Percentiles rank a stretch among this genome's conserved stretches.
Conservation (phyloP, 192 early-diverging fungal species). For the Podila horticola region DNA sequence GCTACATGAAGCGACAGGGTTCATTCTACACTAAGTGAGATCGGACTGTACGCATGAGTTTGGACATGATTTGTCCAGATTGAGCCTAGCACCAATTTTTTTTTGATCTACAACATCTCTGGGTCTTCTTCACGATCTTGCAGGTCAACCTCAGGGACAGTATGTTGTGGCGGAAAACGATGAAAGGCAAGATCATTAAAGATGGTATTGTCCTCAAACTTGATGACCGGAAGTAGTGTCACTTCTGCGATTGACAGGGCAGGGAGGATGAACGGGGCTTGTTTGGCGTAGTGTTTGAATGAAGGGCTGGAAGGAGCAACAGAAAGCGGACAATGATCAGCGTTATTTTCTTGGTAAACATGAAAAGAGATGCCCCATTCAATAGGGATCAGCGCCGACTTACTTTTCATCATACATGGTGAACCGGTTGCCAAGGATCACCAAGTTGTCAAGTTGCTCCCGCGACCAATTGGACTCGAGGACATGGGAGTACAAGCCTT, state of each 20-base stretch:
- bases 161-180: slow-evolving; percentile 12
- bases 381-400: not conserved
- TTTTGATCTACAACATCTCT: slow-evolving; percentile 15
- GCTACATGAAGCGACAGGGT: too few species aligned
- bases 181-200: slow-evolving; percentile 47
- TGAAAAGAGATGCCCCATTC: too few species aligned
- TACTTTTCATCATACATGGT: slow-evolving; percentile 57
- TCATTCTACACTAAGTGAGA: too few species aligned
- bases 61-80: too few species aligned
- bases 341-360: too few species aligned
- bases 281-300: slow-evolving; percentile 30
- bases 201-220: slow-evolving; percentile 46
- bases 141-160: slow-evolving; percentile 19
- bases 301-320: slow-evolving; percentile 16
- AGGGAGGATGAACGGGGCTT: slow-evolving; percentile 40
- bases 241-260: slow-evolving; percentile 29
- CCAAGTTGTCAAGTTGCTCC: slow-evolving; percentile 19
- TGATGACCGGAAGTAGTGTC: slow-evolving; percentile 10
- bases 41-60: too few species aligned
- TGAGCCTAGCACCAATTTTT: not conserved
- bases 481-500: slow-evolving; percentile 51
- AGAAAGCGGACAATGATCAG: not conserved
- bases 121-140: slow-evolving; percentile 27
- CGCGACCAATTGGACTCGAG: slow-evolving; percentile 50
- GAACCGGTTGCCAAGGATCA: slow-evolving; percentile 54